These are phyloP conservation scores for Takakia lepidozioides DNA, from an alignment of 225 moss, liverwort and hornwort genomes.

Conservation along the genomic window DNA sequence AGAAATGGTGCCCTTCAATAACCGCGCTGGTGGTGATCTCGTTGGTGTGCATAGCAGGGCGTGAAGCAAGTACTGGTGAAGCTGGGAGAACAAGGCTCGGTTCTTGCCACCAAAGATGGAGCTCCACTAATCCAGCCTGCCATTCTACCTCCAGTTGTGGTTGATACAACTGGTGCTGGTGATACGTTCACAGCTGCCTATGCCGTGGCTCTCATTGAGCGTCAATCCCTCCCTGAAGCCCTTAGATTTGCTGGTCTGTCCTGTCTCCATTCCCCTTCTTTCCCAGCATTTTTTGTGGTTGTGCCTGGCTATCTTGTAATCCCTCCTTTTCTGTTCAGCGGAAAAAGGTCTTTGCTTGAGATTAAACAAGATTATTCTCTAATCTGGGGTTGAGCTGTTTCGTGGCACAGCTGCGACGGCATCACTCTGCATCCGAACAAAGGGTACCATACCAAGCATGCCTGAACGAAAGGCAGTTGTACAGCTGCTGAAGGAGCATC, in stretches of 20 bases:
- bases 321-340: too few relatives aligned
- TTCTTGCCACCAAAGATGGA: slow-evolving; percentile 47
- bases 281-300: too few relatives aligned
- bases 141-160: slow-evolving; percentile 32
- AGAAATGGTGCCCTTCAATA: neutral
- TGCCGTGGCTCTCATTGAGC: slow-evolving; percentile 62
- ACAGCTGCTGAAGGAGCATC: slow-evolving; percentile 52
- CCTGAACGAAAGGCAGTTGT: slow-evolving; percentile 54
- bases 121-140: slow-evolving; percentile 38
- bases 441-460: slow-evolving; percentile 77
- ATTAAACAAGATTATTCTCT: too few relatives aligned
- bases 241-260: slow-evolving; percentile 62
- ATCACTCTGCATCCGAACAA: slow-evolving; percentile 53
- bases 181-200: slow-evolving; percentile 76
- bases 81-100: slow-evolving; percentile 48
- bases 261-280: neutral
- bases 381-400: too few relatives aligned
- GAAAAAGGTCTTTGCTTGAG: slow-evolving; percentile 1
- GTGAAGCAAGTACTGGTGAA: slow-evolving; percentile 72
- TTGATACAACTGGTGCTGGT: slow-evolving; percentile 68
- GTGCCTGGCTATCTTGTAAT: too few relatives aligned
- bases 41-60: slow-evolving; percentile 27
- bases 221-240: slow-evolving; percentile 47
- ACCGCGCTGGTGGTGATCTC: neutral
- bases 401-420: slow-evolving; percentile 55